Percentiles rank a stretch among this genome's conserved stretches.
Conservation (phyloP, 805 yeast species). For the Saccharomycopsis guyanensis region DNA sequence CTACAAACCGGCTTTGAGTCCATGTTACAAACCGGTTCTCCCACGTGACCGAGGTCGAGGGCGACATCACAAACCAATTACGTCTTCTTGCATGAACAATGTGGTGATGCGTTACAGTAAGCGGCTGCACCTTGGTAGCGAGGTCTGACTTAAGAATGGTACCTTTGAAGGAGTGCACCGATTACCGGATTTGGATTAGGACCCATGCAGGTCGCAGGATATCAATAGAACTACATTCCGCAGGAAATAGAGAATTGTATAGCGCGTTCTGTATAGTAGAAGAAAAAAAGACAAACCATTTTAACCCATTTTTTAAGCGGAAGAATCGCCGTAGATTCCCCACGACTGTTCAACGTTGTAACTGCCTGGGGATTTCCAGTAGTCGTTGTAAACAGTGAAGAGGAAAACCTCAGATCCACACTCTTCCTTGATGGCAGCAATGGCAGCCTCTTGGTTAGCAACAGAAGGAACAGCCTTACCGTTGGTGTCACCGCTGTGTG, state of each 20-base stretch:
- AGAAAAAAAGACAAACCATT: not conserved
- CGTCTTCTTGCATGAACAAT: too few species aligned
- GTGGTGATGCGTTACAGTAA: too few species aligned
- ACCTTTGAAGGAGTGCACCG: too few species aligned
- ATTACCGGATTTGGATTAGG: too few species aligned
- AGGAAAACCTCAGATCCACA: slow-evolving; percentile 45
- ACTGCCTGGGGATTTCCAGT: slow-evolving; percentile 53
- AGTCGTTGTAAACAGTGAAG: slow-evolving; percentile 57
- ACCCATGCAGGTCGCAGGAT: too few species aligned
- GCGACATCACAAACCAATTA: too few species aligned
- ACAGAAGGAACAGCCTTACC: slow-evolving; percentile 51
- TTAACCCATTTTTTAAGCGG: slow-evolving; percentile 3
- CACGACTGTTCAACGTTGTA: slow-evolving; percentile 60
- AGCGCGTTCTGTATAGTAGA: not conserved
- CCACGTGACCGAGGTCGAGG: too few species aligned
- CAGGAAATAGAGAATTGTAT: not conserved
- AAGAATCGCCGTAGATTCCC: slow-evolving; percentile 45
- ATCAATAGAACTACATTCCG: too few species aligned
- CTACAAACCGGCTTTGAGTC: too few species aligned
- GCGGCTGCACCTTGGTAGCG: too few species aligned
- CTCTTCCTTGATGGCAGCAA: slow-evolving; percentile 38
- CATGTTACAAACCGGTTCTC: too few species aligned
- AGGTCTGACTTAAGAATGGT: too few species aligned
- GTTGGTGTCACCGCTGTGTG: slow-evolving; percentile 47
- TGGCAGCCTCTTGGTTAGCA: slow-evolving; percentile 44